Evolutionary conservation across 495 filamentous ascomycete genomes (phyloP), one percentile per base, ranked within the genome.

Genomic region (Talaromyces stipitatus): DNA sequence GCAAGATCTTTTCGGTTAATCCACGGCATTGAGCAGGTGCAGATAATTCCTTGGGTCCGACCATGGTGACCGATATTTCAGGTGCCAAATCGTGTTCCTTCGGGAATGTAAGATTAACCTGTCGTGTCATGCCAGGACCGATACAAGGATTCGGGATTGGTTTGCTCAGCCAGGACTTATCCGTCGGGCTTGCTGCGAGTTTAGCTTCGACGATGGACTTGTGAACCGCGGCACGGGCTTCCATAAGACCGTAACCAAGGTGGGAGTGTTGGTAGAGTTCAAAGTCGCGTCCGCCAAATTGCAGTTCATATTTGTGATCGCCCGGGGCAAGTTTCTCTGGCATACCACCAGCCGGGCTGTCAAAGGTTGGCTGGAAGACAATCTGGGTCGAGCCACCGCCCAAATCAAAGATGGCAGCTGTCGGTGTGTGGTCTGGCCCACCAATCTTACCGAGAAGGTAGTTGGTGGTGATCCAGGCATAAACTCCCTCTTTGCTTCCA

Each of bases 401-500:
- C 55, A 98, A 84, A 70, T 98, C 94, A 63, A 98, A 96, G 56
- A 97, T 81, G 27, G 94, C 94, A 41, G 92, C 94, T 2, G 94
- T 97, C 12, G 88, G 87, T 55, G 82, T 89, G 63, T 95, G 83
- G 62, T 96, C 91, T 5, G 90, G 88, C 22, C 88, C 89, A 62
- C 94, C 95, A 65, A 97, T 97, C 77, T 97, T 98, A 54, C 92
- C 92, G 18, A 97, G 84, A 38, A 98, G 85, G 74, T 97, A 98
- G 74, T 98, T 98, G 57, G 89, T 91, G 2, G 94, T 98, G 70
- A 98, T 95, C 94, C 94, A 98, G 54, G 94, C 95, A 63, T 95
- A 98, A n/a, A 98, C 94, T 69, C 95, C 86, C 72, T 98, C 94
- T 60, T 96, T 86, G 14, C 85, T 88, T 62, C 94, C 94, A 64